Base-by-base conservation (phyloP, 2,329 filamentous ascomycete species). In the Xylaria hypoxylon region DNA sequence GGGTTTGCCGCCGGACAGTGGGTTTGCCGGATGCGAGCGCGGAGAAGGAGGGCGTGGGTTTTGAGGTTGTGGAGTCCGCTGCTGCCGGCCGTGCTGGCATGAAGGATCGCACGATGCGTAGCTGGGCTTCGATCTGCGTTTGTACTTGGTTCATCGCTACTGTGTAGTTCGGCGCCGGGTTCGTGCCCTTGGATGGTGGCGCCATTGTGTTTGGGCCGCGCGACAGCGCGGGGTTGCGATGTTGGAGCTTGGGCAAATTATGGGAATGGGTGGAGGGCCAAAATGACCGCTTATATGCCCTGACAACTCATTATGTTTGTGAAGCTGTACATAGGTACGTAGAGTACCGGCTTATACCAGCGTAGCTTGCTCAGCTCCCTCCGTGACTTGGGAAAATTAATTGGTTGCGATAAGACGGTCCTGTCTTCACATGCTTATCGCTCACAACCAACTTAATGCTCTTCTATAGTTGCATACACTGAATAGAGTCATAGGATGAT, bases 91-190 rank as follows among this genome's bases (percentile, higher is more conserved):
- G 51, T 2, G 69, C 33, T 3, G 65, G 69, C 53, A 65, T 65
- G 52, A 68, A 67, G 48, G 64, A 62, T 11, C 64, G 70, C 47
- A 69, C 66, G 51, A 67, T 48, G 55, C 67, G 69, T 3, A 71
- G 60, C 1, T 68, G 68, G 3, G 70, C 69, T 51, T 77, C 72
- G 57, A 74, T 58, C 19, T 73, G 72, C 11, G 66, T 70, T 19
- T 75, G 73, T 52, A 78, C 74, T 17, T 70, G 69, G 73, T 78
- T 78, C 74, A 76, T 76, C 58, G 66, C 67, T 26, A 69, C 65
- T n/a, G 70, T 59, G 72, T 73, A 76, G 66, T 75, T 66, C 38
- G 76, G 76, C 60, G 76, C 75, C 15, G 76, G 76, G 70, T 77
- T 78, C 45, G 62, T 50, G 68, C 68, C 67, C 56, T 73, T 74